phyloP scores from a whole-genome alignment of 2,329 filamentous ascomycete genomes.

The Chrysoporthe deuterocubensis region DNA sequence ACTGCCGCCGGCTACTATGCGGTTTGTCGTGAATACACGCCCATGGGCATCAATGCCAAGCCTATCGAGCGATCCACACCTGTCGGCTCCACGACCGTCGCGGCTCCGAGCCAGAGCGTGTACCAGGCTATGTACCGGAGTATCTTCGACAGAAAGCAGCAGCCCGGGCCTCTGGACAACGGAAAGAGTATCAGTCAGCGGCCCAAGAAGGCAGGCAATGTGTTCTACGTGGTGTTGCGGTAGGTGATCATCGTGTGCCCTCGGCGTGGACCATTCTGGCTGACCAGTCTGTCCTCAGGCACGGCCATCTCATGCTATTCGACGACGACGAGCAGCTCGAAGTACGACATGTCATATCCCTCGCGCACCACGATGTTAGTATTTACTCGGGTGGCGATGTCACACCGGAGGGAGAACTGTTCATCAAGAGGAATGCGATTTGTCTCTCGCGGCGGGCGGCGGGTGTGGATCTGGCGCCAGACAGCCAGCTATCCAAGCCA shows the following conservation, averaged over 20 bases:
- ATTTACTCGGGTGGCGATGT: constrained; percentile 79
- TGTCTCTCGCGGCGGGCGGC: constrained; percentile 71
- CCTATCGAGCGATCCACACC: constrained; percentile 86
- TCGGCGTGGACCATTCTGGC: constrained; percentile 8
- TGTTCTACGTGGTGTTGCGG: constrained; percentile 92
- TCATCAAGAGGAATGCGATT: constrained; percentile 92
- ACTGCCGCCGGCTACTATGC: constrained; percentile 92
- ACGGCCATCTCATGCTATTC: constrained; percentile 96
- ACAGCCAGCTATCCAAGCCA: constrained; percentile 69
- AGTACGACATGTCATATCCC: constrained; percentile 92
- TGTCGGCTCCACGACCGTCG: constrained; percentile 73
- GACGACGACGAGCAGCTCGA: constrained; percentile 95
- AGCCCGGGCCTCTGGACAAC: constrained; percentile 51
- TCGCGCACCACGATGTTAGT: constrained; percentile 83
- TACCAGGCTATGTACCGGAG: constrained; percentile 98
- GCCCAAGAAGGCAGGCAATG: constrained; percentile 74
- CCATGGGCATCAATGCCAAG: constrained; percentile 89
- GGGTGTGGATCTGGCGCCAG: constrained; percentile 57
- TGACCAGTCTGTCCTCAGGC: constrained; percentile 53
- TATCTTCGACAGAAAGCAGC: constrained; percentile 81
- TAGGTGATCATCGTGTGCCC: constrained; percentile 44
- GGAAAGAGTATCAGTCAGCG: constrained; percentile 54
- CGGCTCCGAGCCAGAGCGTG: constrained; percentile 85
- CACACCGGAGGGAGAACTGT: constrained; percentile 90
- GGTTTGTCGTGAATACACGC: constrained; percentile 91